Evolutionary conservation across 805 yeast genomes (phyloP), one percentile per base, ranked within the genome.

Genomic region (Tetrapisispora pingtungensis): DNA sequence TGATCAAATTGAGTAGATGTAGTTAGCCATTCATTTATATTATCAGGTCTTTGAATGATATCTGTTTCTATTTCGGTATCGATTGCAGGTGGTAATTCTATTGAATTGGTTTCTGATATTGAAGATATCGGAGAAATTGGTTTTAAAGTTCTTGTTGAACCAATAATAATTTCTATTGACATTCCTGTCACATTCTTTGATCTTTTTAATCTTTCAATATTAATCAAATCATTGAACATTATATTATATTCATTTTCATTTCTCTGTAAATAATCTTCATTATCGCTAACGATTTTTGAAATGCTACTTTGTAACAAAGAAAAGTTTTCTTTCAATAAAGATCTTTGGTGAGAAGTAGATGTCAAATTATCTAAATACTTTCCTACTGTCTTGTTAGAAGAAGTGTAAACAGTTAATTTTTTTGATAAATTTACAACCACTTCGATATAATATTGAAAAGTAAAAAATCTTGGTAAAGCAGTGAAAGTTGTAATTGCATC

Each of bases 401-500:
- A 63, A 7, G 65, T 54, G 46, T 53, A 57, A 6, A 70, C 62
- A 8, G 61, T 53, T 47, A 68, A 71, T 47, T 75, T 79, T 19
- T 82, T 85, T 2, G 89, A 79, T 35, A 89, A 64, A 56, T 88
- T 88, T n/a, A 84, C 77, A 45, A 86, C 71, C 3, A 84, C 88
- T 59, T 88, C 97, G 14, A 88, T 67, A 57, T 82, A 84, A 59
- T 89, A 88, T 57, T 84, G 90, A 61, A 88, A 88, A 3, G 87
- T 73, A 8, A 87, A 86, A 40, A 81, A 65, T 18, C 50, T 53
- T 38, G 51, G 52, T 42, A 84, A 75, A 1, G 84, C 83, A 15
- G 76, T 71, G 13, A 86, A 84, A 0, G 95, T 84, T 0, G 96
- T 94, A 58, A 88, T 86, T 0, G 84, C 80, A 53, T 88, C 96